Conservation (phyloP, 305 asterid species). For the Solanum hybrid region DNA sequence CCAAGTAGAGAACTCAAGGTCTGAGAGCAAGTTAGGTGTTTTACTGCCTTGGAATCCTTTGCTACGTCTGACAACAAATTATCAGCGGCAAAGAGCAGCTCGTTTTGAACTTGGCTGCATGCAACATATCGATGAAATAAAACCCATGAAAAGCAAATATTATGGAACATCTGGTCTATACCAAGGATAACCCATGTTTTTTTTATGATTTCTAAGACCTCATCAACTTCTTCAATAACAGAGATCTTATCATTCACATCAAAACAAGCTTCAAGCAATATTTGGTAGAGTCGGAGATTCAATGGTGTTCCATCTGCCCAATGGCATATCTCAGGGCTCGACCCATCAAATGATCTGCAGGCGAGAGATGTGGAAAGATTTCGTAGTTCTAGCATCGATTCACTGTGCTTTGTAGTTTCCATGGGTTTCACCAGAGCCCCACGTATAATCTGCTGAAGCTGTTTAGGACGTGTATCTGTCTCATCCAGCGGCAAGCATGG, state of each 20-base stretch:
- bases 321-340: constrained; percentile 55
- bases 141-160: constrained; percentile 74
- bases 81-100: constrained; percentile 60
- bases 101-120: constrained; percentile 52
- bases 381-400: constrained; percentile 46
- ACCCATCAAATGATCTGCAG: constrained; percentile 69
- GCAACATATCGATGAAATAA: constrained; percentile 46
- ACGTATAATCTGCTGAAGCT: constrained; percentile 42
- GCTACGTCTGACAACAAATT: constrained; percentile 52
- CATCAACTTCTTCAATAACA: constrained; percentile 79
- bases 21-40: constrained; percentile 43
- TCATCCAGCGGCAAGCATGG: constrained; percentile 53
- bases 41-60: constrained; percentile 32
- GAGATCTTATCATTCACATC: constrained; percentile 58
- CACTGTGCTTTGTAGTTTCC: constrained; percentile 61
- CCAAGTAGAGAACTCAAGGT: constrained; percentile 34
- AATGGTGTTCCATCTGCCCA: constrained; percentile 93
- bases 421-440: constrained; percentile 46
- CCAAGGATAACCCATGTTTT: constrained; percentile 80
- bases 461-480: constrained; percentile 34
- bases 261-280: constrained; percentile 68
- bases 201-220: constrained; percentile 64
- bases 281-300: constrained; percentile 55
- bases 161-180: constrained; percentile 51
- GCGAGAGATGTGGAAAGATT: constrained; percentile 50